Percentiles rank a stretch among this genome's conserved stretches.
Conservation (phyloP, 2,329 filamentous ascomycete genomes). For the Verticillium klebahnii region DNA sequence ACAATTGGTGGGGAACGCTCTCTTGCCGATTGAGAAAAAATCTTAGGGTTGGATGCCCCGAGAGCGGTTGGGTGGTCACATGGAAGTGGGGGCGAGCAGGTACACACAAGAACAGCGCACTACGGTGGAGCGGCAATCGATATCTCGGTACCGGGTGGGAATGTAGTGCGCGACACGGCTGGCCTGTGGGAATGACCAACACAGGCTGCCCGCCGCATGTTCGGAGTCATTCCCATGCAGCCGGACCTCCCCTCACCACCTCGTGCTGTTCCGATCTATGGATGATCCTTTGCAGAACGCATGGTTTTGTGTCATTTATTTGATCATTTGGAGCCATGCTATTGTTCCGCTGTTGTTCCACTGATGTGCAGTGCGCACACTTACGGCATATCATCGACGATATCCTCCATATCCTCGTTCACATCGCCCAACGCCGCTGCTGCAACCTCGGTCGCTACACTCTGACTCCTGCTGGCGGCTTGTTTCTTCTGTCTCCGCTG, state of each 20-base stretch:
- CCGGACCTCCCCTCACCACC: background rate
- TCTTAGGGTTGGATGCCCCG: background rate
- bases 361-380: too few relatives aligned
- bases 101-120: background rate
- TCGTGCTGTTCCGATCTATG: background rate
- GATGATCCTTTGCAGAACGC: too few relatives aligned
- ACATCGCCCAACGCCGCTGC: background rate
- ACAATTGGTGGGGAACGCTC: background rate
- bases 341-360: too few relatives aligned
- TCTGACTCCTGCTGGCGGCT: background rate
- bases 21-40: background rate
- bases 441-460: background rate
- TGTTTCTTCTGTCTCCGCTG: constrained; percentile 16
- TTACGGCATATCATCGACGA: background rate
- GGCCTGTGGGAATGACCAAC: background rate
- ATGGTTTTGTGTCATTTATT: too few relatives aligned
- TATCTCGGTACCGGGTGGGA: background rate
- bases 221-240: background rate
- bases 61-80: background rate
- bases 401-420: background rate
- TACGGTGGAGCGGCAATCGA: background rate
- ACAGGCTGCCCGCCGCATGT: background rate
- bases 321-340: too few relatives aligned
- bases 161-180: background rate
- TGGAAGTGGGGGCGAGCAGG: background rate